Conservation (phyloP, 768 basidiomycete species). For the Suillus variegatus region DNA sequence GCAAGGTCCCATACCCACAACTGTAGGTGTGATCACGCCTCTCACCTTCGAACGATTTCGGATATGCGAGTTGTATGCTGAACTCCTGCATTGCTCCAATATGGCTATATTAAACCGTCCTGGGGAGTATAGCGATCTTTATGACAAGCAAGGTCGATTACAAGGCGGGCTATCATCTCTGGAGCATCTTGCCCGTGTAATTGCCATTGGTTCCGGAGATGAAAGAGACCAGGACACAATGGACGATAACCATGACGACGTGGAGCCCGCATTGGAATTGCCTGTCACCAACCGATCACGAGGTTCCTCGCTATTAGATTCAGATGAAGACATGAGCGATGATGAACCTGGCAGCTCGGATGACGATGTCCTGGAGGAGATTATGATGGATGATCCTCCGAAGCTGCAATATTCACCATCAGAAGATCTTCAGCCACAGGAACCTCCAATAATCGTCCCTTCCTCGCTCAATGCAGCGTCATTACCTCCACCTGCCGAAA, state of each 20-base stretch:
- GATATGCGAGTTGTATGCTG: slow-evolving; percentile 95
- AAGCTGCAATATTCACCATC: slow-evolving; percentile 32
- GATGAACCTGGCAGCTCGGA: slow-evolving; percentile 73
- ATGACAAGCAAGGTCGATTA: slow-evolving; percentile 81
- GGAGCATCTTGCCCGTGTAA: slow-evolving; percentile 85
- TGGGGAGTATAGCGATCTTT: slow-evolving; percentile 64
- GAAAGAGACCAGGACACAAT: slow-evolving; percentile 55
- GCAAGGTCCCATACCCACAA: slow-evolving; percentile 71
- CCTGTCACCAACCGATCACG: slow-evolving; percentile 59
- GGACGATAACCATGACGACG: slow-evolving; percentile 57
- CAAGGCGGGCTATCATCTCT: slow-evolving; percentile 84
- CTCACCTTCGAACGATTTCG: slow-evolving; percentile 95
- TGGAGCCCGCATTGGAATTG: slow-evolving; percentile 66
- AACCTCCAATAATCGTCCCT: slow-evolving; percentile 30
- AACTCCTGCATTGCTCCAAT: slow-evolving; percentile 96
- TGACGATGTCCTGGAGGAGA: slow-evolving; percentile 82
- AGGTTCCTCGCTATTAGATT: slow-evolving; percentile 58
- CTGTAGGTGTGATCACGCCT: slow-evolving; percentile 71
- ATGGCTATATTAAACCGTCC: slow-evolving; percentile 94
- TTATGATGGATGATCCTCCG: slow-evolving; percentile 66
- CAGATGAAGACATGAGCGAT: slow-evolving; percentile 79
- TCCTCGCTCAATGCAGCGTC: slow-evolving; percentile 33
- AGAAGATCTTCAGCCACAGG: slow-evolving; percentile 35
- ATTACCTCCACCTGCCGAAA: slow-evolving; percentile 32
- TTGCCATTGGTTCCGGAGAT: slow-evolving; percentile 61